Evolutionary conservation across 1,284 basidiomycete genomes (phyloP), one percentile per base, ranked within the genome.

Genomic region (Nidula niveotomentosa): DNA sequence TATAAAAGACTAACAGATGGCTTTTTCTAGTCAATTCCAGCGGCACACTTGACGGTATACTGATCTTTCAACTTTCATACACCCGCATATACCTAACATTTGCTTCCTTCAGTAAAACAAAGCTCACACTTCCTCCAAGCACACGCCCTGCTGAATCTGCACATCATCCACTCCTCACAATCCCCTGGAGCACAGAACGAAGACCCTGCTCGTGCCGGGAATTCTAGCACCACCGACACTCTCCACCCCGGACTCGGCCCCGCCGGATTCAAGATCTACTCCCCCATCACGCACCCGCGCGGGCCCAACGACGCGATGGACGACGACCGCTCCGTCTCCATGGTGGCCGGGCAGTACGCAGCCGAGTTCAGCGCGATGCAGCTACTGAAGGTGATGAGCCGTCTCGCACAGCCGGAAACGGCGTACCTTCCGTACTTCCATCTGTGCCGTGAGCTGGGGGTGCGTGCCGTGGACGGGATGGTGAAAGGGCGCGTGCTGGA

Each of bases 111-210:
- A 89, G 88, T 90, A 66, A 85, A 84, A 61, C 84, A 86, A 62
- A 83, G 84, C 56, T 89, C 86, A 0, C 86, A 88, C 62, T 91
- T 90, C 70, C 77, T 90, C 36, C 89, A 92, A 71, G 89, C 90
- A 0, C 86, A 89, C 58, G 79, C 86, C 5, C 74, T 86, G 5
- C 79, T 88, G 52, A 91, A 90, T 59, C 78, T 90, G 15, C 88
- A 88, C 63, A 86, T 87, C 67, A 87, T 88, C 54, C 89, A 87
- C 62, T 85, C 86, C 3, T 84, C 87, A 0, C 86, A 90, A 68
- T 70, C 74, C 3, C 58, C 69, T 1, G 56, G 76, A 3, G 62
- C 73, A 12, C 60, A 65, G 41, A 58, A 62, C 49, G 62, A 60
- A 23, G 61, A 18, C 63, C 51, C 57, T 41, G 39, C 51, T 9